phyloP scores from a whole-genome alignment of 352 stramenopile genomes.

The Phytophthora boehmeriae region DNA sequence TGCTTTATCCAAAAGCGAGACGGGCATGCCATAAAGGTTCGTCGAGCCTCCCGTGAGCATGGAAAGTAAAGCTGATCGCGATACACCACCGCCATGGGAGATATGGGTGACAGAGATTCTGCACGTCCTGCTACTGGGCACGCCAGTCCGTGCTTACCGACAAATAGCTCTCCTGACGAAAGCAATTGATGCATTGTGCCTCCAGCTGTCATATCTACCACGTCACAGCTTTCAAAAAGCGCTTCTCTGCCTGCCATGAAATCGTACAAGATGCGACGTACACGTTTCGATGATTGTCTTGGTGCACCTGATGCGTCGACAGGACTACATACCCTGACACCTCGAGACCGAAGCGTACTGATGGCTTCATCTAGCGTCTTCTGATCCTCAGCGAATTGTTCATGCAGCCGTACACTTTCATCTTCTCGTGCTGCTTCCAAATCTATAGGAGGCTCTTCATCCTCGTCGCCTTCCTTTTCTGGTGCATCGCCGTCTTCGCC shows the following conservation, averaged over 20 bases:
- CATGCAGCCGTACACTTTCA: slow-evolving; percentile 44
- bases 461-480: slow-evolving; percentile 22
- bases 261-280: slow-evolving; percentile 27
- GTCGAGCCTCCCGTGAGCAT: slow-evolving; percentile 17
- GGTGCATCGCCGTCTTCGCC: slow-evolving; percentile 11
- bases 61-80: slow-evolving; percentile 73
- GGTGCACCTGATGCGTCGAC: slow-evolving; percentile 32
- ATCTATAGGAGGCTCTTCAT: slow-evolving; percentile 33
- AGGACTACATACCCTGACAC: slow-evolving; percentile 32
- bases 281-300: slow-evolving; percentile 45
- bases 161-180: slow-evolving; percentile 42
- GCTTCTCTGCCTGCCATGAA: slow-evolving; percentile 46
- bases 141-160: slow-evolving; percentile 57
- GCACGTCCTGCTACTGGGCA: slow-evolving; percentile 46
- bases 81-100: slow-evolving; percentile 35
- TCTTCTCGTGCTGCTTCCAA: slow-evolving; percentile 47
- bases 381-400: slow-evolving; percentile 51
- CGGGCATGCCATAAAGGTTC: slow-evolving; percentile 29
- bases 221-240: slow-evolving; percentile 53
- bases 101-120: slow-evolving; percentile 1
- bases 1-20: slow-evolving; percentile 22
- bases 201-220: slow-evolving; percentile 23
- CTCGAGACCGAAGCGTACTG: slow-evolving; percentile 39
- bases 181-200: slow-evolving; percentile 26
- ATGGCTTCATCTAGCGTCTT: slow-evolving; percentile 44